These are phyloP conservation scores for Penstemon davidsonii DNA, from an alignment of 257 asterid genomes.

Conservation along the genomic window DNA sequence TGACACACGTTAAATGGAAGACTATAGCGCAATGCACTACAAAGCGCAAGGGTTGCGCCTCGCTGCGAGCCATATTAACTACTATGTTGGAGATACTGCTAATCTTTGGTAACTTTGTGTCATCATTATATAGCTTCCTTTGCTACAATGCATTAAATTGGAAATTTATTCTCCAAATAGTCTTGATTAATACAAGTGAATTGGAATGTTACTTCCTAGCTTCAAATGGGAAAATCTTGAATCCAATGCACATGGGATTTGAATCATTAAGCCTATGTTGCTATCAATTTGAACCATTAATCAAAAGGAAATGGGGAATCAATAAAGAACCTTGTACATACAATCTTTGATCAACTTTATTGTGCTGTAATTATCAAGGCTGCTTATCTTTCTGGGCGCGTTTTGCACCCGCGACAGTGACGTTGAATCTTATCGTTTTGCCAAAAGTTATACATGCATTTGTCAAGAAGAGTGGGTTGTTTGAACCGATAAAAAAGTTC, in stretches of 20 bases:
- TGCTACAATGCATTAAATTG: not conserved
- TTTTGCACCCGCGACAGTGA: slow-evolving; percentile 18
- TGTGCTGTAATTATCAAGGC: slow-evolving; percentile 24
- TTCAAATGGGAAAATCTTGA: not conserved
- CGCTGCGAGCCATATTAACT: too few species aligned
- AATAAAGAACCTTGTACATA: not conserved
- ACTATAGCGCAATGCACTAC: too few species aligned
- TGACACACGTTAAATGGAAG: too few species aligned
- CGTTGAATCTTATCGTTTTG: slow-evolving; percentile 21
- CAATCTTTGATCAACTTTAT: slow-evolving; percentile 33
- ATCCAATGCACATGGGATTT: not conserved
- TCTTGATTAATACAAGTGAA: too few species aligned
- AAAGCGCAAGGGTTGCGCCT: too few species aligned
- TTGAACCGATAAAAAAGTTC: slow-evolving; percentile 21
- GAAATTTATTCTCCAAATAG: not conserved
- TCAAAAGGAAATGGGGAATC: not conserved
- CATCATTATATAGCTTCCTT: not conserved
- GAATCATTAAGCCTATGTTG: not conserved
- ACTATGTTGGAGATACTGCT: too few species aligned
- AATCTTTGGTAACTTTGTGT: too few species aligned
- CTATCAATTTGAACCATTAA: slow-evolving; percentile 3
- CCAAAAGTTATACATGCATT: not conserved
- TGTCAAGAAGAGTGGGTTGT: slow-evolving; percentile 14
- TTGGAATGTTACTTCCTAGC: too few species aligned
- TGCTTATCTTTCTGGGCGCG: slow-evolving; percentile 21